Base-by-base conservation (phyloP, 2,329 filamentous ascomycete species). In the Cucurbitaria berberidis region DNA sequence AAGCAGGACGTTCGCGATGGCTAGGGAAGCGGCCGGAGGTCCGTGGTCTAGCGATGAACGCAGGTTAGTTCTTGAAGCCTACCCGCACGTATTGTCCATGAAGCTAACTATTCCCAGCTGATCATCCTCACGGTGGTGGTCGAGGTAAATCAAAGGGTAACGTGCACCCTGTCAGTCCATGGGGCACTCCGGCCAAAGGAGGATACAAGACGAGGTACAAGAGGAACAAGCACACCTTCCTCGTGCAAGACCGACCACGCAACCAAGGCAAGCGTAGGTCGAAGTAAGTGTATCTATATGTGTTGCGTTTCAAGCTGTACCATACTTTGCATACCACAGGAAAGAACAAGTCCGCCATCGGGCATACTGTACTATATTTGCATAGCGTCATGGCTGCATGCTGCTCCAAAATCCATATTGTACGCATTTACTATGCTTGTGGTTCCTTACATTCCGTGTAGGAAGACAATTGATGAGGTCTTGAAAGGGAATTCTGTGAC, bases 111-210 rank as follows among this genome's bases (percentile, higher is more conserved):
- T 26, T 45, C 56, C 39, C 68, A 86, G 90, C 87, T 68, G 95
- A 99, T 72, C 95, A 99, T 83, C 95, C 95, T 71, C 95, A 99
- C 77, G 95, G 95, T 85, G 95, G 95, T 89, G 95, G 95, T 78
- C 87, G 96, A 83, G 95, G 95, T 81, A 99, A 99, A 81, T 97
- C 92, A 52, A 99, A 99, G 90, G 92, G 95, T 86, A 96, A 97
- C 74, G 87, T 93, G 57, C 84, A 96, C 73, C 95, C 96, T 29
- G 91, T 95, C 67, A 96, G 91, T 79, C 95, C 95, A 53, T 99
- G 96, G 95, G 95, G 96, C 74, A 89, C 87, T 73, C 93, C 91
- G 72, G 85, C 90, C 77, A 93, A 93, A 83, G 86, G 88, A 75
- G 90, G 90, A 59, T 96, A 89, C 86, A 98, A 97, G 84, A 97